Evolutionary conservation across 228 moss, liverwort and hornwort genomes (phyloP).

Genomic region (Sphagnum fallax): DNA sequence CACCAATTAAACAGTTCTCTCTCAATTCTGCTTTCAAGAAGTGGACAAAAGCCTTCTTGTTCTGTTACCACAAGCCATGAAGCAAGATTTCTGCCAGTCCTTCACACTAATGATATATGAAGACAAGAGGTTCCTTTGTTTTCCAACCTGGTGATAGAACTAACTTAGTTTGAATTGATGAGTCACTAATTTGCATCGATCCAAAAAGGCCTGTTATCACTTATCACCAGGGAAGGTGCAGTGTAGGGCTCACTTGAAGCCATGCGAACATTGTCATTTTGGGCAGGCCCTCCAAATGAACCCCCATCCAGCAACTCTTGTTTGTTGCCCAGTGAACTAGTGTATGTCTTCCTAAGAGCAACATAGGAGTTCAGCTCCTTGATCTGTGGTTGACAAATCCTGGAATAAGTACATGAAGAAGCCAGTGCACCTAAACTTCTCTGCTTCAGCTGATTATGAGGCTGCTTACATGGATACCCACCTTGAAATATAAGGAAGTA

Average conservation of each 20-base stretch:
- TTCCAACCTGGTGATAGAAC: background rate
- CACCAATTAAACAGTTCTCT: too few relatives aligned
- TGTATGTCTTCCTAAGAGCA: slow-evolving; percentile 88
- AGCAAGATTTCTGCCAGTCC: too few relatives aligned
- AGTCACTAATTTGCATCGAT: background rate
- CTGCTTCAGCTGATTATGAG: too few relatives aligned
- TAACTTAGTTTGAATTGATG: background rate
- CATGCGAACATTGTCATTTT: slow-evolving; percentile 45
- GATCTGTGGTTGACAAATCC: slow-evolving; percentile 37
- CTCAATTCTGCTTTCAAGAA: too few relatives aligned
- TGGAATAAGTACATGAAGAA: too few relatives aligned
- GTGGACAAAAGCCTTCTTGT: too few relatives aligned
- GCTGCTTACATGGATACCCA: too few relatives aligned
- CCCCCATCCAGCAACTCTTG: slow-evolving; percentile 83
- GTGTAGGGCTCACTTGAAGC: slow-evolving; percentile 52
- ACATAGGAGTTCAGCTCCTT: slow-evolving; percentile 99
- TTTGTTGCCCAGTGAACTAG: slow-evolving; percentile 79
- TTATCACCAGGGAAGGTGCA: background rate
- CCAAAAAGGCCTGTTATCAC: background rate
- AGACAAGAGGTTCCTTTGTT: too few relatives aligned
- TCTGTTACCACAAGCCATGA: too few relatives aligned
- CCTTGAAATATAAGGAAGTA: too few relatives aligned
- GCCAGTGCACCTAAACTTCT: too few relatives aligned
- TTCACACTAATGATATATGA: too few relatives aligned
- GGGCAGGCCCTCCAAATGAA: slow-evolving; percentile 49